phyloP scores from a whole-genome alignment of 129 eudicot genomes.

The Artemisia argyi region DNA sequence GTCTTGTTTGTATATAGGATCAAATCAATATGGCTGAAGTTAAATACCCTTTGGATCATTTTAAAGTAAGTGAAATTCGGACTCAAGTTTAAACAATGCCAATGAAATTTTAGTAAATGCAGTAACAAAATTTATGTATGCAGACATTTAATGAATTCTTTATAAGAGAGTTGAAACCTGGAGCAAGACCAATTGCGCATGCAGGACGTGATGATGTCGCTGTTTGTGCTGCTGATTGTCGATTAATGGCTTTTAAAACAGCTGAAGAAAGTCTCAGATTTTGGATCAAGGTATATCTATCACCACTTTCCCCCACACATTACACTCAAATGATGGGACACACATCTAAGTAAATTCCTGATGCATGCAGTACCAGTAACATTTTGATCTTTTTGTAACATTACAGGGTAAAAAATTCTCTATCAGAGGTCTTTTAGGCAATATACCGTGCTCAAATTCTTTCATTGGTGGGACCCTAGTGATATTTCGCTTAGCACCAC shows the following conservation, averaged over 20 bases:
- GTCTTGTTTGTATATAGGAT: constrained; percentile 57
- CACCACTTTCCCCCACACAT: neutral
- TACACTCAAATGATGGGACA: too few species aligned
- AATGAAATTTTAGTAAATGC: neutral
- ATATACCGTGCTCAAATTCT: constrained; percentile 46
- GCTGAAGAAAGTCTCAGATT: constrained; percentile 74
- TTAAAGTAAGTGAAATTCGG: constrained; percentile 52
- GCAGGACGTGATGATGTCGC: constrained; percentile 80
- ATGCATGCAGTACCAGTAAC: neutral
- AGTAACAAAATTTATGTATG: constrained; percentile 25
- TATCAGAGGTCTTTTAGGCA: constrained; percentile 76
- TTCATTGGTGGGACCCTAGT: constrained; percentile 80
- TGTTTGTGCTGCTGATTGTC: constrained; percentile 95
- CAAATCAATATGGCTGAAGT: constrained; percentile 82
- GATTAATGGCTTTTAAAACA: constrained; percentile 75
- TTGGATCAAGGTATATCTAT: constrained; percentile 82
- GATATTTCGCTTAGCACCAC: constrained; percentile 97
- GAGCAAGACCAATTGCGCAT: constrained; percentile 72
- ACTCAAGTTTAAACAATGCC: neutral
- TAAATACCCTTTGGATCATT: constrained; percentile 86
- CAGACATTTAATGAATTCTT: constrained; percentile 98
- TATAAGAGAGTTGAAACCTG: constrained; percentile 86
- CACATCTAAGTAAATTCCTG: too few species aligned
- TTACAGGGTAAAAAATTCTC: constrained; percentile 89
- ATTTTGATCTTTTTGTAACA: constrained; percentile 3